Percentiles rank a stretch among this genome's conserved stretches.
Evolutionary conservation across 306 rosid species (phyloP).

Genomic region (Casuarina cunninghamiana): DNA sequence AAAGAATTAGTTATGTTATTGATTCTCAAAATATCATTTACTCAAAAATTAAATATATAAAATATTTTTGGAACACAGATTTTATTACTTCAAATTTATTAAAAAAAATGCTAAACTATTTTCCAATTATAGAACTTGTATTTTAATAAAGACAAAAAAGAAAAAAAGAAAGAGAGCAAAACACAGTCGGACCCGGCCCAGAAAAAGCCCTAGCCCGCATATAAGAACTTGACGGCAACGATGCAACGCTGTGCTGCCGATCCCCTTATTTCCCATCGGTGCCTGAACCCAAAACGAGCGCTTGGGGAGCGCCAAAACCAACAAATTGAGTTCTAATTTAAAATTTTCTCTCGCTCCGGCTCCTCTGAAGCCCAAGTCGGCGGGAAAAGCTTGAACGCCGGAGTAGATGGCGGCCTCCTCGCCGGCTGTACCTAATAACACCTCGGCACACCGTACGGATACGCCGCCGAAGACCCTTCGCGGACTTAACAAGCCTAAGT

Average conservation of each 20-base stretch:
- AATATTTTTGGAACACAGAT: no score
- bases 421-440: constrained; percentile 34
- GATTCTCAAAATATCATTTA: no score
- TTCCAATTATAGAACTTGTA: no score
- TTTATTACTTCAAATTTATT: no score
- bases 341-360: neutral
- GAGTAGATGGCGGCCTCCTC: constrained; percentile 44
- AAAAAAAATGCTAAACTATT: no score
- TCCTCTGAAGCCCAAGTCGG: neutral
- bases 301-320: neutral
- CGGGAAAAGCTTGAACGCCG: neutral
- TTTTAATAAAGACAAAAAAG: no score
- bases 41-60: no score
- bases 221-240: neutral
- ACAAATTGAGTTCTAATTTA: neutral
- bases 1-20: no score
- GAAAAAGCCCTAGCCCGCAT: neutral
- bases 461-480: constrained; percentile 64
- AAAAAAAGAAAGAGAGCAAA: no score
- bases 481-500: constrained; percentile 70
- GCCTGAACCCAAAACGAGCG: neutral
- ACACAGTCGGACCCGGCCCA: neutral
- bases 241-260: neutral
- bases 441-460: constrained; percentile 37
- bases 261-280: neutral